phyloP scores from a whole-genome alignment of 768 basidiomycete species.

The Termitomyces heimii region DNA sequence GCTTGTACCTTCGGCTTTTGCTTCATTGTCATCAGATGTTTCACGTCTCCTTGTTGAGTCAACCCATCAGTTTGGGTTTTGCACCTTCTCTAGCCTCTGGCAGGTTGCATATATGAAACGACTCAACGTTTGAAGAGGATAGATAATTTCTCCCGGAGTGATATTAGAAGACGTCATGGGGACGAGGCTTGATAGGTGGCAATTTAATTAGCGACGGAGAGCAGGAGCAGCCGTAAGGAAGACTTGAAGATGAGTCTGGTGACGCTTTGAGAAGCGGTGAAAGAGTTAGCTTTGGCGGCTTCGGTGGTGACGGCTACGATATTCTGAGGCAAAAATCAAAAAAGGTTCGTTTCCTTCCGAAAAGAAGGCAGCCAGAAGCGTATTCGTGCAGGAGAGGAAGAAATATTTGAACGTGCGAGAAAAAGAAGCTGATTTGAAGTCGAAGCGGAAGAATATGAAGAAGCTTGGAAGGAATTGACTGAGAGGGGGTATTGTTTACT shows the following conservation, averaged over 20 bases:
- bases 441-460: constrained; percentile 37
- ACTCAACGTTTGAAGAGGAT: constrained; percentile 91
- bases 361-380: constrained; percentile 21
- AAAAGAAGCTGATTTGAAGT: constrained; percentile 47
- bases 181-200: constrained; percentile 91
- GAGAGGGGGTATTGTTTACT: neutral
- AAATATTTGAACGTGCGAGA: constrained; percentile 18
- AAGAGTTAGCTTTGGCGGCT: constrained; percentile 23
- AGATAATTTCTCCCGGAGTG: constrained; percentile 89
- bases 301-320: constrained; percentile 70
- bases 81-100: constrained; percentile 51
- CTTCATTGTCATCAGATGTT: constrained; percentile 59
- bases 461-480: constrained; percentile 14
- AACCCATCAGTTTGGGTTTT: constrained; percentile 64
- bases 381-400: constrained; percentile 20
- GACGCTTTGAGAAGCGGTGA: constrained; percentile 67
- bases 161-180: constrained; percentile 57
- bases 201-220: constrained; percentile 40
- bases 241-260: constrained; percentile 79
- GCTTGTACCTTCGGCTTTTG: constrained; percentile 64
- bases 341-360: constrained; percentile 54
- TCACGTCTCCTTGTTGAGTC: constrained; percentile 67
- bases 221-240: no score
- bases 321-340: constrained; percentile 65
- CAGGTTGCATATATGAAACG: constrained; percentile 77